phyloP scores from a whole-genome alignment of 2,329 filamentous ascomycete species.

The Diaporthe longicolla region DNA sequence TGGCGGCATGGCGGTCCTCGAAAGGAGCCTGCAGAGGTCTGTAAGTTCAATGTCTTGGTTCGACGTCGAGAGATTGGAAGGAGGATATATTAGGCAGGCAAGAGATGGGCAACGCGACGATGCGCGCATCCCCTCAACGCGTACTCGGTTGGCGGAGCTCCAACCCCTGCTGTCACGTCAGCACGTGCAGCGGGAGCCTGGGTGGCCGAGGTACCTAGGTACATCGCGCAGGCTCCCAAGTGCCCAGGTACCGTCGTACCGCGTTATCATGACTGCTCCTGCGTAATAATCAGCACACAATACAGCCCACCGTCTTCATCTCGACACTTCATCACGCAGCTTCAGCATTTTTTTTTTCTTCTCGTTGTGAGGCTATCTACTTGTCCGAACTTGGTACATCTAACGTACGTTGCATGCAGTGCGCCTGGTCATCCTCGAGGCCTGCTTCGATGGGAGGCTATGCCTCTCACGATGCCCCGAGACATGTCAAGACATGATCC shows the following conservation, averaged over 20 bases:
- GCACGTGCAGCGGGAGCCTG: slow-evolving; percentile 13
- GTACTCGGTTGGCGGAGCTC: neutral
- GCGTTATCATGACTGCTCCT: too few relatives aligned
- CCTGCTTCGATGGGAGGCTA: neutral
- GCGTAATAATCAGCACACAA: neutral
- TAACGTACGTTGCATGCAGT: neutral
- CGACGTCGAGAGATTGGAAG: neutral
- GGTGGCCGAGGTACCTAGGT: neutral
- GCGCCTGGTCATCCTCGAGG: neutral
- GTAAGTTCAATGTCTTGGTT: neutral
- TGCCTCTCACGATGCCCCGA: too few relatives aligned
- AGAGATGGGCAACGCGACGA: neutral
- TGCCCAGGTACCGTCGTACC: neutral
- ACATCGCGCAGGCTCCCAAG: neutral
- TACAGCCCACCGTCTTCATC: neutral
- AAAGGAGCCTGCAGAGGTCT: neutral
- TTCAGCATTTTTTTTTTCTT: neutral
- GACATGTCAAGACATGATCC: too few relatives aligned
- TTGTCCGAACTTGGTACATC: neutral
- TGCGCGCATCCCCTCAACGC: neutral
- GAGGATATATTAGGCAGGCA: neutral
- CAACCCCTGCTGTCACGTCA: slow-evolving; percentile 16
- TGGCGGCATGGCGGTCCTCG: slow-evolving; percentile 40
- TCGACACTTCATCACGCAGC: neutral
- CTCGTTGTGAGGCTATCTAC: neutral